Evolutionary conservation across 257 asterid species (phyloP).

Genomic region (Haberlea rhodopensis): DNA sequence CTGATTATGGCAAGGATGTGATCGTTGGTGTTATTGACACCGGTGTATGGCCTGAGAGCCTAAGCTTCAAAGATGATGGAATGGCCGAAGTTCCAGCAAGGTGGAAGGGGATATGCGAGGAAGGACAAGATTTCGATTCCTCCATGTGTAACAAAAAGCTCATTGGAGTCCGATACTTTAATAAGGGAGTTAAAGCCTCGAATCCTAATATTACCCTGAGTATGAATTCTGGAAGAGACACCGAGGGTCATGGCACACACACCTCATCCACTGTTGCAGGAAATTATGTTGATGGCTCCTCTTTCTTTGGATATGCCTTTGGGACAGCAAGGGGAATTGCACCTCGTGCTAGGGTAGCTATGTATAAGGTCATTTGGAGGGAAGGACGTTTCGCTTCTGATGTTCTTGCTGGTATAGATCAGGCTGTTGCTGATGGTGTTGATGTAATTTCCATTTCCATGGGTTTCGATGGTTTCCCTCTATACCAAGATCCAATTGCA

Average conservation of each 20-base stretch:
- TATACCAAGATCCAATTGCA: slow-evolving; percentile 38
- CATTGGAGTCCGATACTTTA: slow-evolving; percentile 15
- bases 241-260: slow-evolving; percentile 16
- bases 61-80: slow-evolving; percentile 21
- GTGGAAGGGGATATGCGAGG: slow-evolving; percentile 27
- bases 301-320: slow-evolving; percentile 1
- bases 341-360: neutral
- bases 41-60: neutral
- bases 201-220: neutral
- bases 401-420: slow-evolving; percentile 44
- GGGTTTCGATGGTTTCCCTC: slow-evolving; percentile 16
- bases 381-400: too few species aligned
- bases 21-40: neutral
- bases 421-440: slow-evolving; percentile 48
- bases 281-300: neutral
- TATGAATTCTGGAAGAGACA: slow-evolving; percentile 12
- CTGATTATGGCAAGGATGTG: neutral
- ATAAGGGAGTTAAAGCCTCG: neutral
- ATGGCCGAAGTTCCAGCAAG: slow-evolving; percentile 14
- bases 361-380: slow-evolving; percentile 10
- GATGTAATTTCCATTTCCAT: slow-evolving; percentile 45
- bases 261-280: slow-evolving; percentile 21
- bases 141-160: slow-evolving; percentile 8
- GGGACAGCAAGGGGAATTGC: slow-evolving; percentile 15
- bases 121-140: slow-evolving; percentile 15